A percentile compares a stretch with the other conserved stretches of the same genome.
Evolutionary conservation across 2,329 filamentous ascomycete species (phyloP).

Genomic region (Lecanosticta acicola): DNA sequence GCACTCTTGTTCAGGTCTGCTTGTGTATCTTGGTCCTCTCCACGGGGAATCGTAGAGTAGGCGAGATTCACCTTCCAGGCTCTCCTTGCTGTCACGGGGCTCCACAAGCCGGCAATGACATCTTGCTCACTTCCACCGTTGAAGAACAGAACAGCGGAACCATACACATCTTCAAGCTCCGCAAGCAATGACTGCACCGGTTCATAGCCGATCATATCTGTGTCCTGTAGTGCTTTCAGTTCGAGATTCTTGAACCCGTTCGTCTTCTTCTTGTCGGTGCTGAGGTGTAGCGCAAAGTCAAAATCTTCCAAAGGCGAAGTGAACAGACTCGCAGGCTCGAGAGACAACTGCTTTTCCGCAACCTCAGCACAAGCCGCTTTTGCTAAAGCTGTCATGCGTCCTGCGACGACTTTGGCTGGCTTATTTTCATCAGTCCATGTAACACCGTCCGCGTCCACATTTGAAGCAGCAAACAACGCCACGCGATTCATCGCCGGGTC

Average conservation of each 20-base stretch:
- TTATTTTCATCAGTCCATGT: conserved; percentile 67
- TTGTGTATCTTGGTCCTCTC: conserved; percentile 38
- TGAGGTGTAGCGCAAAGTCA: conserved; percentile 76
- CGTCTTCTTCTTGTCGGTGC: conserved; percentile 38
- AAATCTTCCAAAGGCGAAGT: conserved; percentile 68
- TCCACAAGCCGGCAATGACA: conserved; percentile 61
- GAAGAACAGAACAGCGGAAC: conserved; percentile 72
- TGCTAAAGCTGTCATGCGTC: conserved; percentile 75
- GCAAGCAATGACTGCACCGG: conserved; percentile 58
- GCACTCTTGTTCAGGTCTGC: conserved; percentile 59
- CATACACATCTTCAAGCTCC: conserved; percentile 64
- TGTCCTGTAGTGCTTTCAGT: conserved; percentile 44
- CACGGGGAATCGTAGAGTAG: conserved; percentile 57
- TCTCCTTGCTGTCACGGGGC: conserved; percentile 50
- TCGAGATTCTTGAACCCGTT: conserved; percentile 73
- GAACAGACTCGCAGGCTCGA: conserved; percentile 60
- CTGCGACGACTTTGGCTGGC: conserved; percentile 76
- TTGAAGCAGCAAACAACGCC: conserved; percentile 74
- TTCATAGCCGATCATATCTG: conserved; percentile 50
- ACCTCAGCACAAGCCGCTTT: conserved; percentile 63
- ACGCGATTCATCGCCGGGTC: conserved; percentile 84
- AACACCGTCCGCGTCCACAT: conserved; percentile 68
- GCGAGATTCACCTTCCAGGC: conserved; percentile 66
- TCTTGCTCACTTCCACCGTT: conserved; percentile 56
- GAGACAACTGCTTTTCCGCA: conserved; percentile 22